These are phyloP conservation scores for Sporothrix euskadiensis DNA, from an alignment of 2,329 filamentous ascomycete genomes.

Conservation along the genomic window DNA sequence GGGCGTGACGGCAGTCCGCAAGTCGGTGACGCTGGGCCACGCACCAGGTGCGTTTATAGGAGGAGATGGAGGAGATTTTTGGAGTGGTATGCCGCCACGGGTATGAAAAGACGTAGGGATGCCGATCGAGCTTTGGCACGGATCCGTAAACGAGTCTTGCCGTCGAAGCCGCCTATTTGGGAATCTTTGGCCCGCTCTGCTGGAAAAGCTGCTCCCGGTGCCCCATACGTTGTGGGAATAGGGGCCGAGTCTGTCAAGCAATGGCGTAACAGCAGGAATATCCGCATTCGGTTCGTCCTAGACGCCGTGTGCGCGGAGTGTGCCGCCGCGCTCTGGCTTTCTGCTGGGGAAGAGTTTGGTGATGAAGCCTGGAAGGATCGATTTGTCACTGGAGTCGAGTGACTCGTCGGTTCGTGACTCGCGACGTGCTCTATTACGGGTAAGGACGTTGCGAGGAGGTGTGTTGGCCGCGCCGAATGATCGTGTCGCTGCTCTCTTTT, in stretches of 20 bases:
- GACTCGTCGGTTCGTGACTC: background rate
- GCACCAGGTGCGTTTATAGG: background rate
- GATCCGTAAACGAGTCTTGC: background rate
- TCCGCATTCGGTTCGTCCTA: slow-evolving; percentile 24
- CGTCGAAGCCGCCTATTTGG: background rate
- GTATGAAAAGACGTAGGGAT: background rate
- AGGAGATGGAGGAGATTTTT: background rate
- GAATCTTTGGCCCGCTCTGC: background rate
- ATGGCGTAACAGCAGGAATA: background rate
- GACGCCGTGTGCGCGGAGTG: slow-evolving; percentile 40
- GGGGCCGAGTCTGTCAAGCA: background rate
- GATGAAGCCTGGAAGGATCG: slow-evolving; percentile 38
- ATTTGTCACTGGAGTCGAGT: background rate
- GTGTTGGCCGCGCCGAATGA: background rate
- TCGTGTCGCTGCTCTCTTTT: slow-evolving; percentile 4
- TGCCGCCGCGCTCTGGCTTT: slow-evolving; percentile 54
- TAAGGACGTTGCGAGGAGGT: background rate
- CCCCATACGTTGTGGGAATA: background rate
- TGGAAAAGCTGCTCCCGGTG: background rate
- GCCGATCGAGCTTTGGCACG: background rate
- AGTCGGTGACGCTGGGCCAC: slow-evolving; percentile 10
- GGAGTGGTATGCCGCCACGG: background rate
- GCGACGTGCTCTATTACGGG: background rate
- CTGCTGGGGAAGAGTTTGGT: slow-evolving; percentile 51
- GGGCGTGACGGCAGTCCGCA: background rate